phyloP scores from a whole-genome alignment of 2,329 filamentous ascomycete species.

The Oidium heveae region DNA sequence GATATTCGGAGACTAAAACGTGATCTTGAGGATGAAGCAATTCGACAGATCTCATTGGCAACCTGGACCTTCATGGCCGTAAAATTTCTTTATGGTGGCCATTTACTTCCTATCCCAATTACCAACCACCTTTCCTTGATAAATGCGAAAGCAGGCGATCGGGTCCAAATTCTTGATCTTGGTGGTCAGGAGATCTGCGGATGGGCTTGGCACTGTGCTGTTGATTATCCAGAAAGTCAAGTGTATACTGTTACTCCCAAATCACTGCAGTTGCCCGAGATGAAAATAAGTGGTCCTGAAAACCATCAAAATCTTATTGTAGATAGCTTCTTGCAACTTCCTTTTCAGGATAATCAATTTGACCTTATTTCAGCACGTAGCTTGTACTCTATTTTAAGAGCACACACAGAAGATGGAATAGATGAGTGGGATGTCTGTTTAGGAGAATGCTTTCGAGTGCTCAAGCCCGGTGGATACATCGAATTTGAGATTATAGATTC shows the following conservation, averaged over 20 bases:
- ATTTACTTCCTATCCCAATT: slow-evolving; percentile 36
- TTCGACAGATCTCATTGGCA: slow-evolving; percentile 32
- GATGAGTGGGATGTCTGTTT: slow-evolving; percentile 82
- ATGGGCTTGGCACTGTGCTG: slow-evolving; percentile 87
- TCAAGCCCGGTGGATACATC: slow-evolving; percentile 73
- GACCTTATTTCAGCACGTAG: slow-evolving; percentile 79
- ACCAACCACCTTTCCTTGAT: slow-evolving; percentile 30
- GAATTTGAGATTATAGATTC: slow-evolving; percentile 82
- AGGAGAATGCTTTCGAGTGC: slow-evolving; percentile 63
- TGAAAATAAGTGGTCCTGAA: slow-evolving; percentile 52
- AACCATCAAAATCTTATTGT: slow-evolving; percentile 76
- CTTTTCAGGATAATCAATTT: slow-evolving; percentile 68
- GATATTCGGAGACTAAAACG: slow-evolving; percentile 35
- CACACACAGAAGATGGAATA: slow-evolving; percentile 35
- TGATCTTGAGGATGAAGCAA: slow-evolving; percentile 40
- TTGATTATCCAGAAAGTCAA: slow-evolving; percentile 62
- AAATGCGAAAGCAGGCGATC: slow-evolving; percentile 22
- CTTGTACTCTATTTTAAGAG: slow-evolving; percentile 63
- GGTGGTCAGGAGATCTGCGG: slow-evolving; percentile 67
- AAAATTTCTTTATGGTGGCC: slow-evolving; percentile 37
- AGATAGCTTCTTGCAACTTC: slow-evolving; percentile 50
- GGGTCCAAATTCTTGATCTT: slow-evolving; percentile 56
- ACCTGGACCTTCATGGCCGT: slow-evolving; percentile 35
- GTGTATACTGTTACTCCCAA: slow-evolving; percentile 73
- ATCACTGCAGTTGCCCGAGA: slow-evolving; percentile 39